A percentile compares a stretch with the other conserved stretches of the same genome.
These are phyloP conservation scores for Knoxia roxburghii DNA, from an alignment of 257 asterid genomes.

Conservation along the genomic window DNA sequence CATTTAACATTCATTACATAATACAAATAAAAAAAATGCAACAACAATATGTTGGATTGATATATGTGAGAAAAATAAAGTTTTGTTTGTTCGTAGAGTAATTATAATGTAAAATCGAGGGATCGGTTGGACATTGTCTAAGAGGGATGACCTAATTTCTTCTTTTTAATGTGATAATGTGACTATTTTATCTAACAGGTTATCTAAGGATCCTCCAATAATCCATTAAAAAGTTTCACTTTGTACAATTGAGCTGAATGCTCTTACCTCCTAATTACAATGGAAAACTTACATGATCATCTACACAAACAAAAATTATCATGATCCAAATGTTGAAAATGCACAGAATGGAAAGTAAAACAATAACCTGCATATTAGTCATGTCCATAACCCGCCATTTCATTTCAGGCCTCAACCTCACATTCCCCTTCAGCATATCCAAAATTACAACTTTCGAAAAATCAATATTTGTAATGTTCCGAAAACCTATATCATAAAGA, in stretches of 20 bases:
- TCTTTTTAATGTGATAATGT: neutral
- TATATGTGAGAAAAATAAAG: too few relatives aligned
- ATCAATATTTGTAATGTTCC: conserved; percentile 67
- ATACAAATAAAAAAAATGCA: too few relatives aligned
- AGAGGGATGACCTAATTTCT: neutral
- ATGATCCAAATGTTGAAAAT: neutral
- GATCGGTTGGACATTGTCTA: neutral
- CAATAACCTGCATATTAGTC: conserved; percentile 73
- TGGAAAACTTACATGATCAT: neutral
- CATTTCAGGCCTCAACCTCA: conserved; percentile 72
- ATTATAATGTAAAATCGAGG: too few relatives aligned
- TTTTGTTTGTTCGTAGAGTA: too few relatives aligned
- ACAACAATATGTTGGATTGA: too few relatives aligned
- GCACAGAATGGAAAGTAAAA: neutral
- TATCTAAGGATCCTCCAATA: neutral
- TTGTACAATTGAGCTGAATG: neutral
- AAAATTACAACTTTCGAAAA: conserved; percentile 85
- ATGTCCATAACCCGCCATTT: conserved; percentile 98
- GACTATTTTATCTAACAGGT: neutral
- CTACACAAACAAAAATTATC: neutral
- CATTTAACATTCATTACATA: too few relatives aligned
- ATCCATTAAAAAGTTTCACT: neutral
- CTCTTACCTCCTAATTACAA: neutral
- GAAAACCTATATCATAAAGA: conserved; percentile 67
- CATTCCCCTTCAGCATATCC: conserved; percentile 74